Conservation (phyloP, 768 basidiomycete genomes). For the Sporobolomyces phaffii region DNA sequence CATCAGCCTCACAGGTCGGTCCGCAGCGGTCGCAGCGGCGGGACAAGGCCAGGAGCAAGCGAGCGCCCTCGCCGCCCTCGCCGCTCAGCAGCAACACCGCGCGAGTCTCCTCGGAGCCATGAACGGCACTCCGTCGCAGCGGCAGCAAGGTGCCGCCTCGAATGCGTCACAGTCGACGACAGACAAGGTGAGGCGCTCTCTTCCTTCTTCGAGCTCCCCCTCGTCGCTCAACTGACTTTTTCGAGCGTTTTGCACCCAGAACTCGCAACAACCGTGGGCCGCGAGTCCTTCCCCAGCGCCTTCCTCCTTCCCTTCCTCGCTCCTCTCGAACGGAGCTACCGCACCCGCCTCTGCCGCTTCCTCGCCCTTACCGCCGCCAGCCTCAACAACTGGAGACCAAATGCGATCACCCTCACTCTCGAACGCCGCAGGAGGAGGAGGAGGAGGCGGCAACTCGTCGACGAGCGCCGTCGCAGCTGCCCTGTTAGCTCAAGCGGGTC, state of each 20-base stretch:
- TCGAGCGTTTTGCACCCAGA: not conserved
- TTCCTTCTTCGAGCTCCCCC: too few species aligned
- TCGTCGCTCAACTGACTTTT: too few species aligned
- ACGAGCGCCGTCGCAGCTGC: conserved; percentile 9
- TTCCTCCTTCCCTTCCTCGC: conserved; percentile 10
- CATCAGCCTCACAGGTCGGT: conserved; percentile 13
- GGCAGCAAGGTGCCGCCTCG: not conserved
- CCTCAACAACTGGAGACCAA: conserved; percentile 1
- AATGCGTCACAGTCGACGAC: not conserved
- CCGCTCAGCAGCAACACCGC: conserved; percentile 34
- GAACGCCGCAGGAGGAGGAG: not conserved
- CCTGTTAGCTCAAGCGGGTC: not conserved
- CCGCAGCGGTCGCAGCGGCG: not conserved
- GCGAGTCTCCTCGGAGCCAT: conserved; percentile 37
- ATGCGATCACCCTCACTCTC: not conserved
- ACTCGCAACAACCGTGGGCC: conserved; percentile 12
- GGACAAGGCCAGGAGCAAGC: conserved; percentile 31
- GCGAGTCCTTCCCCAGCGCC: conserved; percentile 16
- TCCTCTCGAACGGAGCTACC: conserved; percentile 20
- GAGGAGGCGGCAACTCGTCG: too few species aligned
- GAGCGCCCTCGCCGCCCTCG: conserved; percentile 35
- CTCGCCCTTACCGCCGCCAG: conserved; percentile 15
- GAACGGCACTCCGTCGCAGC: conserved; percentile 13
- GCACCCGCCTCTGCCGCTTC: conserved; percentile 5
- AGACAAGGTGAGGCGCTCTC: conserved; percentile 12